Conservation (phyloP, 129 eudicot genomes). For the Saposhnikovia divaricata region DNA sequence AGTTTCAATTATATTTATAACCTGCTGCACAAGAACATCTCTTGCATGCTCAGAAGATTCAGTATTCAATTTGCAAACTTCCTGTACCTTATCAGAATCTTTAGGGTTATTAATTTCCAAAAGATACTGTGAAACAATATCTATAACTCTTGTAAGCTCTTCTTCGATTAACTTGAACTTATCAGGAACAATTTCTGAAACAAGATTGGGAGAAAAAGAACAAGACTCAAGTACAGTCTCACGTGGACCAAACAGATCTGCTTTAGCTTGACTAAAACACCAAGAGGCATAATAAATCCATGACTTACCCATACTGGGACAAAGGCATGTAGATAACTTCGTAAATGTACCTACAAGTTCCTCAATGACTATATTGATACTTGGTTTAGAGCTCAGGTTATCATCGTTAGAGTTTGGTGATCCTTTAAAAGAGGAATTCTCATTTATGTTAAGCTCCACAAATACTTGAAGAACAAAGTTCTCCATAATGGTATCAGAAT, state of each 20-base stretch:
- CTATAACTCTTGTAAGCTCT: slow-evolving; percentile 48
- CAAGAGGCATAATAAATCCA: slow-evolving; percentile 96
- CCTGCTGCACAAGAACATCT: slow-evolving; percentile 43
- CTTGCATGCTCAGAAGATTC: slow-evolving; percentile 26
- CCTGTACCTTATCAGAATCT: slow-evolving; percentile 22
- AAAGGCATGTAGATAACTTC: slow-evolving; percentile 64
- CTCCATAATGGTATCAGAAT: slow-evolving; percentile 35
- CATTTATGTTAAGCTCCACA: slow-evolving; percentile 35
- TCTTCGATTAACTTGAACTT: slow-evolving; percentile 57
- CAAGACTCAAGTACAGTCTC: slow-evolving; percentile 48
- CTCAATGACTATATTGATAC: slow-evolving; percentile 37
- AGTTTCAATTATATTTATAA: slow-evolving; percentile 63
- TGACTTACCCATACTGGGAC: slow-evolving; percentile 80
- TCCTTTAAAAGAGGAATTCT: slow-evolving; percentile 19
- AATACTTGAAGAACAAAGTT: slow-evolving; percentile 43
- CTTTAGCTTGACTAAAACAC: slow-evolving; percentile 83
- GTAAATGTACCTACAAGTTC: slow-evolving; percentile 74
- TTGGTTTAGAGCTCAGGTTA: slow-evolving; percentile 26
- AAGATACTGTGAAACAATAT: slow-evolving; percentile 37
- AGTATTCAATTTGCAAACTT: slow-evolving; percentile 17
- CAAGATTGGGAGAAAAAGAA: slow-evolving; percentile 68
- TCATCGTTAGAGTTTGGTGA: slow-evolving; percentile 18
- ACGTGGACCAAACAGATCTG: slow-evolving; percentile 29
- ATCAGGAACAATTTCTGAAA: slow-evolving; percentile 47
- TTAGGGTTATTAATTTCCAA: slow-evolving; percentile 24